Base-by-base conservation (phyloP, 208 protist genomes). In the Wallacemonas sp. region DNA sequence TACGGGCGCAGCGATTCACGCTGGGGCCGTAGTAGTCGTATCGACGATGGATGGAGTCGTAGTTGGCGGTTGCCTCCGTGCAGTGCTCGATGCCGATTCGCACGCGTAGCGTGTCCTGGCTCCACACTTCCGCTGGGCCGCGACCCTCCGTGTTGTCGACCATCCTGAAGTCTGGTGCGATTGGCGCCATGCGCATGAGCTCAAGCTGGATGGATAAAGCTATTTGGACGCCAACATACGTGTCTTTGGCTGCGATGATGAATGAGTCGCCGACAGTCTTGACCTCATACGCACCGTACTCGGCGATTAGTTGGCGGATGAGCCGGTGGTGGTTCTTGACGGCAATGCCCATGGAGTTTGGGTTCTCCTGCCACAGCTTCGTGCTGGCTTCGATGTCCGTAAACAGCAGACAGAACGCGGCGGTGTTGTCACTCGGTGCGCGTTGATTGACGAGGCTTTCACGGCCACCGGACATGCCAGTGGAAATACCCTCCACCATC, bases 11-110 rank as follows among this genome's bases (percentile, higher is more conserved):
- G 19, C 83, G 83, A 66, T 95, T 96, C 1, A 98, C 92, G 36
- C 87, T 89, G 0, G 78, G 80, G 19, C 92, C 91, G 65, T 93
- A 95, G 79, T 97, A 98, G 70, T 97, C 91, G 65, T 91, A 91
- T 19, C 84, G 71, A 8, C 80, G 65, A 38, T 85, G 73, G 21
- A 89, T 77, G 30, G 58, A 60, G 57, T 94, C 85, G 62, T 90
- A 94, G 3, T 68, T 79, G 21, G 77, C 76, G 34, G 61, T 74
- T 27, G 82, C 82, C 19, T 89, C 81, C 13, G 64, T 78, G 72
- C 85, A 94, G 83, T 91, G 77, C 73, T 93, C 83, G 1, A 94
- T 50, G 52, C 79, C 76, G 45, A 91, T 83, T 22, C 82, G 73
- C 48, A 94, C 79, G 19, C 85, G 81, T 30, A 90, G 48, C 24